Evolutionary conservation across 257 asterid species (phyloP).

Genomic region (Nicotiana benthamiana): DNA sequence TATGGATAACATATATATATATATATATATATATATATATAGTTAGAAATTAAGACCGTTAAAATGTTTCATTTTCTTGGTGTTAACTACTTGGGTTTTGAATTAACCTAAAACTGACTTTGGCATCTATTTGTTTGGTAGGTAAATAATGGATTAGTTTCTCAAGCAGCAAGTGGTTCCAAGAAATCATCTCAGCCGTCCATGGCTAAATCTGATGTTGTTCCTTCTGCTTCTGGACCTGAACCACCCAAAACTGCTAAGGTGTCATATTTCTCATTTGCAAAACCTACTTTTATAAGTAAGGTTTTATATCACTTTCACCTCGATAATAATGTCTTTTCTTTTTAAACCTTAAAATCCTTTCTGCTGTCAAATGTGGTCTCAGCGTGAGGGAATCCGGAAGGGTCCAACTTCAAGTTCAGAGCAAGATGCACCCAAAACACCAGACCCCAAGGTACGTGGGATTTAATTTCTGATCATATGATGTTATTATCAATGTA

Average conservation of each 20-base stretch:
- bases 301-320: background rate
- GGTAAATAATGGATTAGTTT: conserved; percentile 40
- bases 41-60: background rate
- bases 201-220: conserved; percentile 38
- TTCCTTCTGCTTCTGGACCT: conserved; percentile 18
- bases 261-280: conserved; percentile 25
- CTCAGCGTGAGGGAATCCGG: conserved; percentile 68
- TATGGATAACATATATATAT: background rate
- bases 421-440: conserved; percentile 66
- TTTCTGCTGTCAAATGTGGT: conserved; percentile 4
- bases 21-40: background rate
- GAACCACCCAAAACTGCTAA: conserved; percentile 63
- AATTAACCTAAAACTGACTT: background rate
- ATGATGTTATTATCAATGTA: no score
- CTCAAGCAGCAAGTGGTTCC: conserved; percentile 47
- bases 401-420: conserved; percentile 54
- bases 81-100: background rate
- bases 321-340: background rate
- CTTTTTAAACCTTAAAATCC: background rate
- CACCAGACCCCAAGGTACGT: conserved; percentile 81
- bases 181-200: conserved; percentile 82
- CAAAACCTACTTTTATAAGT: background rate
- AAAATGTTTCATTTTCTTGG: background rate
- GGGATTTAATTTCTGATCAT: no score
- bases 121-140: conserved; percentile 37